Evolutionary conservation across 1,139 yeast genomes (phyloP).

Genomic region (Suhomyces coccinellae): DNA sequence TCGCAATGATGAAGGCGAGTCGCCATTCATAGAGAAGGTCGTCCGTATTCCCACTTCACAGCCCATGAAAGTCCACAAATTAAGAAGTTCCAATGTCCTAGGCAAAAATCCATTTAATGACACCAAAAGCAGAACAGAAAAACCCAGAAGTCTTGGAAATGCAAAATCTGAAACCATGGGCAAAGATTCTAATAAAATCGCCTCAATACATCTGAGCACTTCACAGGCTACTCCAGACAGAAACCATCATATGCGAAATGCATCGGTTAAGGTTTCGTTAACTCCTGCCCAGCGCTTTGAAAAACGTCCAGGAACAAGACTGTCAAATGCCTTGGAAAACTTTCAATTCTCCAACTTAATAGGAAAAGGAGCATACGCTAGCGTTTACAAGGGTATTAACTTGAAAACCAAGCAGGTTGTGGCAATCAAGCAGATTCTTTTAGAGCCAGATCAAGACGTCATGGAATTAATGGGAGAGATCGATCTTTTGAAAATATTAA

Average conservation of each 20-base stretch:
- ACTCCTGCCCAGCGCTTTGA: conserved; percentile 57
- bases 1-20: conserved; percentile 17
- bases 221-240: conserved; percentile 12
- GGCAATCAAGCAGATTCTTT: conserved; percentile 80
- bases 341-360: conserved; percentile 61
- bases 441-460: conserved; percentile 49
- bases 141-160: background rate
- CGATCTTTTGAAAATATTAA: conserved; percentile 75
- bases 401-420: conserved; percentile 64
- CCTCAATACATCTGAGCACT: background rate
- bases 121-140: background rate
- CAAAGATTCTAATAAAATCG: background rate
- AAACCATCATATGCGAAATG: conserved; percentile 24
- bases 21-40: conserved; percentile 20
- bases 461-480: conserved; percentile 76
- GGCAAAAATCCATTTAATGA: background rate
- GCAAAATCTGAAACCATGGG: background rate
- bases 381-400: conserved; percentile 69
- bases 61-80: conserved; percentile 15
- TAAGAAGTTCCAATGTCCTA: conserved; percentile 13
- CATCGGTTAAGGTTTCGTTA: conserved; percentile 46
- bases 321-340: conserved; percentile 48
- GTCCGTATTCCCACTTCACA: background rate
- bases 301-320: conserved; percentile 39
- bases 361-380: conserved; percentile 81